Conservation (phyloP, 129 eudicot species). For the Centrapalus pauciflorus region DNA sequence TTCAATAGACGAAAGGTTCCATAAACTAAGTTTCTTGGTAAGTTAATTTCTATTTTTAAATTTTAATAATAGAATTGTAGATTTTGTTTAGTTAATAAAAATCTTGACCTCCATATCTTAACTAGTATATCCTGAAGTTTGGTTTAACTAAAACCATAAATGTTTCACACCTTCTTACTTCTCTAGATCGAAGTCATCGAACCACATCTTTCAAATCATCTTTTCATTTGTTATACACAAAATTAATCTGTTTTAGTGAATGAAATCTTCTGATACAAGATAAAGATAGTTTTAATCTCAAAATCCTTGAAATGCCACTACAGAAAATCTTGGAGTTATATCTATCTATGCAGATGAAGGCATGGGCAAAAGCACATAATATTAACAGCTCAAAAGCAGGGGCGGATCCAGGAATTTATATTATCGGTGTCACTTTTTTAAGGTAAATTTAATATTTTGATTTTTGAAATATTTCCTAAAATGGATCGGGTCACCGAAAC, state of each 20-base stretch:
- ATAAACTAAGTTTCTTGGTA: conserved; percentile 89
- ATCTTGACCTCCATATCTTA: not conserved
- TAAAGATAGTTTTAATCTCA: no score
- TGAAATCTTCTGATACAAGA: no score
- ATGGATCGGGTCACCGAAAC: no score
- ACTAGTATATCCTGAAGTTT: not conserved
- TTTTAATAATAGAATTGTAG: not conserved
- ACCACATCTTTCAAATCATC: no score
- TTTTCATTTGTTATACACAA: no score
- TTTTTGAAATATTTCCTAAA: no score
- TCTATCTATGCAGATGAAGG: conserved; percentile 62
- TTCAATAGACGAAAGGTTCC: conserved; percentile 82
- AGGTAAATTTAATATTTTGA: no score
- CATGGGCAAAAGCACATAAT: conserved; percentile 83
- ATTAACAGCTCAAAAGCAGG: conserved; percentile 79
- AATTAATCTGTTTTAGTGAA: no score
- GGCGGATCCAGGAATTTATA: no score
- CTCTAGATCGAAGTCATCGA: not conserved
- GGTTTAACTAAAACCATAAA: not conserved
- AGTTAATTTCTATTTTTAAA: no score
- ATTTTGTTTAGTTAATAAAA: not conserved
- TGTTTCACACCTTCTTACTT: not conserved
- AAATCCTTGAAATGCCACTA: no score
- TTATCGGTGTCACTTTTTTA: no score
- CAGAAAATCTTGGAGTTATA: not conserved